phyloP scores from a whole-genome alignment of 306 rosid genomes.

The Rosa persica region DNA sequence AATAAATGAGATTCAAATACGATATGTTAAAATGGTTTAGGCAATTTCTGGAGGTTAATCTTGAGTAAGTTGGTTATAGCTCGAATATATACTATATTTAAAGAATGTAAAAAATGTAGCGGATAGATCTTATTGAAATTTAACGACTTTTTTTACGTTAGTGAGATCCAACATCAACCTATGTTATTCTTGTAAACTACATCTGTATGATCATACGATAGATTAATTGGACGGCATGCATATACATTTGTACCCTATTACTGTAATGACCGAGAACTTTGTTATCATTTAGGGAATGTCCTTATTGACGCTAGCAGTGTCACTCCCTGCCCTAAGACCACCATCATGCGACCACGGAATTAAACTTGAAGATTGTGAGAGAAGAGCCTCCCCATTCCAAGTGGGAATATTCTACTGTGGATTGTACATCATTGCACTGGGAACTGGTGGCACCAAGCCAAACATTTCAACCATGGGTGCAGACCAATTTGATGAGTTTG shows the following conservation, averaged over 20 bases:
- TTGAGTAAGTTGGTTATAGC: not conserved
- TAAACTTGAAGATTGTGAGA: constrained; percentile 30
- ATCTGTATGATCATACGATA: not conserved
- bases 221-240: not conserved
- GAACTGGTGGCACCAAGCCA: constrained; percentile 88
- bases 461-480: constrained; percentile 94
- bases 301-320: constrained; percentile 62
- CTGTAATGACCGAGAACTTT: not conserved
- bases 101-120: not conserved
- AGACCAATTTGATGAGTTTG: constrained; percentile 78
- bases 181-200: not conserved
- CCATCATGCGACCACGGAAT: constrained; percentile 48
- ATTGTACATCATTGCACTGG: constrained; percentile 59
- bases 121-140: not conserved
- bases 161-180: not conserved
- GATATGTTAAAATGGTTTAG: not conserved
- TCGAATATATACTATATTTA: no score
- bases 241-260: not conserved
- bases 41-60: not conserved
- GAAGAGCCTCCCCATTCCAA: constrained; percentile 53
- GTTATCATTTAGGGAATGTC: constrained; percentile 54
- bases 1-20: not conserved
- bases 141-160: not conserved
- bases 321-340: constrained; percentile 62
- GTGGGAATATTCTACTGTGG: constrained; percentile 60